Percentiles rank a stretch among this genome's conserved stretches.
Conservation (phyloP, 352 stramenopile species). For the Phytophthora parvispora region DNA sequence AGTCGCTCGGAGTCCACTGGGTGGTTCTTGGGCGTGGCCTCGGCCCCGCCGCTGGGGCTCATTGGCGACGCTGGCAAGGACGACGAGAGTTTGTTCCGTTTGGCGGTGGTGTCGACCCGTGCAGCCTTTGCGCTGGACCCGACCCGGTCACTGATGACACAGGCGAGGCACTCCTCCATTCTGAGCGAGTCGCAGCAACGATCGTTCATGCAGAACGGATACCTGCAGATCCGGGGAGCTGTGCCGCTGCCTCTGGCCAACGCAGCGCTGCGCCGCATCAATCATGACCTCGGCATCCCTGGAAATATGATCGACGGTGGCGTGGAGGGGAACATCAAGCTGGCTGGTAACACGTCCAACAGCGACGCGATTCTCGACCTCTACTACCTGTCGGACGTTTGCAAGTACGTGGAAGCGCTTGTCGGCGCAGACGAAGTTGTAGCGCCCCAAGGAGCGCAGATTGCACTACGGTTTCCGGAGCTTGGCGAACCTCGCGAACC, state of each 20-base stretch:
- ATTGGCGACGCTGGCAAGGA: slow-evolving; percentile 64
- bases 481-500: slow-evolving; percentile 70
- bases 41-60: slow-evolving; percentile 29
- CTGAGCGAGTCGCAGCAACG: slow-evolving; percentile 70
- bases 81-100: slow-evolving; percentile 53
- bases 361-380: slow-evolving; percentile 68
- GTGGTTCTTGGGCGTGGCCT: slow-evolving; percentile 67
- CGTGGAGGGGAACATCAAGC: slow-evolving; percentile 76
- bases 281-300: slow-evolving; percentile 79
- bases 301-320: slow-evolving; percentile 79
- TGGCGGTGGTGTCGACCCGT: slow-evolving; percentile 56
- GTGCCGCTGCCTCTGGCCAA: slow-evolving; percentile 70
- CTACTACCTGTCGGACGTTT: slow-evolving; percentile 59
- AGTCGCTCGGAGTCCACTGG: slow-evolving; percentile 52
- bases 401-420: slow-evolving; percentile 72
- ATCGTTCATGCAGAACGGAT: slow-evolving; percentile 82
- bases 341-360: slow-evolving; percentile 81
- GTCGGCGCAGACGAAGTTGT: slow-evolving; percentile 57
- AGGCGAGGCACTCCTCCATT: slow-evolving; percentile 26
- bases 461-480: slow-evolving; percentile 81
- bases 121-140: slow-evolving; percentile 62
- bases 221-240: slow-evolving; percentile 68
- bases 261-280: slow-evolving; percentile 68
- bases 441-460: slow-evolving; percentile 66
- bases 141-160: slow-evolving; percentile 34